These are phyloP conservation scores for Leccinum uliginosum DNA, from an alignment of 768 basidiomycete species.

Conservation along the genomic window DNA sequence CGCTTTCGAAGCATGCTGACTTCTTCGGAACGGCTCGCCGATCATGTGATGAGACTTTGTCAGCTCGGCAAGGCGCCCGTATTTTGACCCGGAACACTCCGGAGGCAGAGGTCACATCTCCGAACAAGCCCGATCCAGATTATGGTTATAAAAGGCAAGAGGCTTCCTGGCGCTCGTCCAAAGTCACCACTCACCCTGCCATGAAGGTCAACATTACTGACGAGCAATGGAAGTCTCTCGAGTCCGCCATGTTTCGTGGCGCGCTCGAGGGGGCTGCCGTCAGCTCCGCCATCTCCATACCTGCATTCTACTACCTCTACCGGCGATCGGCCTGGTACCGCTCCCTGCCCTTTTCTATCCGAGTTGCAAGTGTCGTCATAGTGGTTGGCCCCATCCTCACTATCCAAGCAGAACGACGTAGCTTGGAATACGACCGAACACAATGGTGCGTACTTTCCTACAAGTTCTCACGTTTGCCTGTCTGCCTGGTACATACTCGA, in stretches of 20 bases:
- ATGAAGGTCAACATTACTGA: constrained; percentile 30
- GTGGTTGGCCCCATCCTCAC: constrained; percentile 59
- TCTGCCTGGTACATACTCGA: not conserved
- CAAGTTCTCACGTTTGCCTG: no score
- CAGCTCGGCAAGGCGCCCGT: not conserved
- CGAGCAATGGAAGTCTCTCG: constrained; percentile 55
- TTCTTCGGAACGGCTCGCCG: no score
- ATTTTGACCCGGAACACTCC: not conserved
- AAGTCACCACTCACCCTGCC: not conserved
- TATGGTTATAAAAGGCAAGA: not conserved
- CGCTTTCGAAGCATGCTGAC: no score
- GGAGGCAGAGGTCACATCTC: not conserved
- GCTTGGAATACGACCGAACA: constrained; percentile 57
- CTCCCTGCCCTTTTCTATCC: constrained; percentile 60
- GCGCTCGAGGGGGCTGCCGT: constrained; percentile 51
- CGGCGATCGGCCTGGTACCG: constrained; percentile 57
- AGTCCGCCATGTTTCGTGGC: constrained; percentile 55
- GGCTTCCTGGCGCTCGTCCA: not conserved
- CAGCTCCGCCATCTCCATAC: constrained; percentile 45
- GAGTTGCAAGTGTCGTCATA: constrained; percentile 64
- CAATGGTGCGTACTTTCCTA: constrained; percentile 45
- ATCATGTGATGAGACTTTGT: not conserved
- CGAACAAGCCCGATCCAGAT: not conserved
- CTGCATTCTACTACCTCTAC: constrained; percentile 49
- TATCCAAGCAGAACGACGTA: constrained; percentile 71